Evolutionary conservation across 805 yeast species (phyloP), one percentile per base, ranked within the genome.

Genomic region (Wickerhamomyces alni): DNA sequence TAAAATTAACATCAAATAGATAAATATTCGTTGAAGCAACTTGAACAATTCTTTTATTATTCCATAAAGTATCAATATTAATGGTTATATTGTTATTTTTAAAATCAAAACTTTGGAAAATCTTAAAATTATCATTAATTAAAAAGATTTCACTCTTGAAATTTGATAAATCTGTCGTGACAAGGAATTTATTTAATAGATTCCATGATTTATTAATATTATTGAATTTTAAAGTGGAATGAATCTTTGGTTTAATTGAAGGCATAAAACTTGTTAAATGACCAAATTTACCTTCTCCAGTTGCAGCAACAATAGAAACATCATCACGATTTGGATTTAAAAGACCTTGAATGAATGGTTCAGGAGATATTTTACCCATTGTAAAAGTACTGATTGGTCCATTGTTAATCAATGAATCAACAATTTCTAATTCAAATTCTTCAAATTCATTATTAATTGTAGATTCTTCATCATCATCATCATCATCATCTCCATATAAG

Each of bases 181-280:
- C 70, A 35, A 87, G 63, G 53, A 73, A 85, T 44, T 70, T 71
- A 52, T 77, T 77, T 36, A 66, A 62, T 22, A 86, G 59, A 31
- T 84, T 82, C 95, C 95, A 88, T 51, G 85, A 70, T 49, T 80
- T 76, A 47, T 80, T 76, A 26, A 83, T 80, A 54, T 78, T 82
- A 17, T 82, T 81, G 52, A 84, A 84, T 44, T 76, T 79, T 38
- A 86, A 67, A 3, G 88, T 79, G 2, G 86, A 75, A 37, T 75
- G 73, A 8, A 87, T 74, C 0, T 56, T 58, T 1, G 95, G 95
- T 42, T 79, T 78, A 12, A 87, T 69, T 3, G 82, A 69, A 6
- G 87, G 86, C 19, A 79, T 72, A 42, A 86, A 70, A 4, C 82
- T 69, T 26, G 81, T 75, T 24, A 89, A 44, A 17, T 73, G 68